Evolutionary conservation across 2,329 filamentous ascomycete species (phyloP), one percentile per base, ranked within the genome.

Genomic region (Xylaria sp.): DNA sequence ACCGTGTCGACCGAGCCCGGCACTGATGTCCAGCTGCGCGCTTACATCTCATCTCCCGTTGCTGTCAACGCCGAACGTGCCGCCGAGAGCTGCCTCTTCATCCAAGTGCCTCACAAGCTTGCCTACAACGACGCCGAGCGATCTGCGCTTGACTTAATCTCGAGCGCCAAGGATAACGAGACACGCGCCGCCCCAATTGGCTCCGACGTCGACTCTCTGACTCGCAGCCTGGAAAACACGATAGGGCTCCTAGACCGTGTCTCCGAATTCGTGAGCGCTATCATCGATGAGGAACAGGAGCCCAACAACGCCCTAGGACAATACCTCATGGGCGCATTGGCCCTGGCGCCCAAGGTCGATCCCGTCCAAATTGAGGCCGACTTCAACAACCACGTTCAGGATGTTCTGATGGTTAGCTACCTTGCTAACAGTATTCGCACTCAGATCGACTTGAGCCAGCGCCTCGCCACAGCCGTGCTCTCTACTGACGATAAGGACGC

Each of bases 361-460:
- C 86, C 91, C 44, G 88, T 90, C 70, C 92, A 97, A 80, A 94
- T 99, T 79, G 96, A 99, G 87, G 88, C 92, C 80, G 94, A 98
- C 86, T 99, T 99, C 89, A 99, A 99, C 89, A 97, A 97, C 86
- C 96, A 99, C 85, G 94, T 99, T 82, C 96, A 99, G 85, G 96
- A 99, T 81, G 94, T 99, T 70, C 90, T 99, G 74, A 94, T 98
- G 81, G 94, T 99, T 77, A 97, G 94, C 74, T 99, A 99, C 86
- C 88, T 99, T 73, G 94, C 96, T 81, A 99, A 98, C 87, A 97
- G 94, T 74, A 97, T 98, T 83, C 93, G 95, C 82, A 98, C 95
- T 75, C 96, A 99, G 86, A 97, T 99, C 85, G 96, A 98, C 79
- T 90, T 99, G 68, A 97, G 94, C 73, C 97, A 98, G 87, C 90